Evolutionary conservation across 169 alveolate species (phyloP).

Genomic region (Eimeria praecox): DNA sequence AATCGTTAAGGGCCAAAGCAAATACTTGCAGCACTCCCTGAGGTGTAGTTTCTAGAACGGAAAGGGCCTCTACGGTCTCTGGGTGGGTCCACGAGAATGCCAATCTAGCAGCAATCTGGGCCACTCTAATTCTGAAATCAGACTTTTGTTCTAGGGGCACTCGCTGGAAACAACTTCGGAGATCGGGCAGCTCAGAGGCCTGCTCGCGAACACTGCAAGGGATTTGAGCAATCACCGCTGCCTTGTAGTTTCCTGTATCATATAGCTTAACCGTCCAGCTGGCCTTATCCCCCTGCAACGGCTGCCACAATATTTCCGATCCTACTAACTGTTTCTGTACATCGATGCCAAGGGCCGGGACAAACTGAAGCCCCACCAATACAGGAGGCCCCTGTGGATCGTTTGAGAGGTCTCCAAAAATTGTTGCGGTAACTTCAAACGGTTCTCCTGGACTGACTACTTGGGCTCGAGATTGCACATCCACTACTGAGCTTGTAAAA

Average conservation of each 20-base stretch:
- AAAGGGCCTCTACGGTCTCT: slow-evolving; percentile 3
- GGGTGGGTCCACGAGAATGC: slow-evolving; percentile 33
- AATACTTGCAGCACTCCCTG: slow-evolving; percentile 36
- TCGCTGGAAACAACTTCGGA: background rate
- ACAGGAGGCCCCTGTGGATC: background rate
- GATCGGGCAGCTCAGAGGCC: background rate
- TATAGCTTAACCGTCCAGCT: background rate
- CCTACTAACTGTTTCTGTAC: background rate
- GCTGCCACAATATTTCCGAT: slow-evolving; percentile 33
- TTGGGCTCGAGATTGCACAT: slow-evolving; percentile 23
- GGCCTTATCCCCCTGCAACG: background rate
- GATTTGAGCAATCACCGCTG: slow-evolving; percentile 13
- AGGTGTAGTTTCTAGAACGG: background rate
- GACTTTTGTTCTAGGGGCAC: background rate
- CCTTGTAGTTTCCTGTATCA: slow-evolving; percentile 25
- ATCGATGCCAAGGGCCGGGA: background rate
- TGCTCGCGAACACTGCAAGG: background rate
- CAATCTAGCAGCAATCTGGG: slow-evolving; percentile 37
- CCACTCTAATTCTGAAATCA: slow-evolving; percentile 21
- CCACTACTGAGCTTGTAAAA: background rate
- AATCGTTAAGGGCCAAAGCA: slow-evolving; percentile 57
- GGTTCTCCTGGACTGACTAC: slow-evolving; percentile 40
- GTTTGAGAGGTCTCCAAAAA: background rate
- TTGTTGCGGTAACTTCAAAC: background rate
- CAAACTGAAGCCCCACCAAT: slow-evolving; percentile 41